Base-by-base conservation (phyloP, 768 basidiomycete genomes). In the Sarcodon aspratus region DNA sequence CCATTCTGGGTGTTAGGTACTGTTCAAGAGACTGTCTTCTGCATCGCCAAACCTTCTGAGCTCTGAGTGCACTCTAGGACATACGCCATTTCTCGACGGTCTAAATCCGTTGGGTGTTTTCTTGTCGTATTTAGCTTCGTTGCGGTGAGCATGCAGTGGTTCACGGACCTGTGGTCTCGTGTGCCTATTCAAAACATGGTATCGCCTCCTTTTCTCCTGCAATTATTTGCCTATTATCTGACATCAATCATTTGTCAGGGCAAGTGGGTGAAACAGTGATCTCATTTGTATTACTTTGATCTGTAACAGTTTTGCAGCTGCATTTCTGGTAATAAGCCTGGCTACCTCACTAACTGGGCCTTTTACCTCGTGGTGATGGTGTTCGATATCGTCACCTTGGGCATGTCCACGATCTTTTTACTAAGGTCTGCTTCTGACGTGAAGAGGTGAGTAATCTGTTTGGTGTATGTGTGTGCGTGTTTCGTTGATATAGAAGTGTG, bases 1-100 rank as follows among this genome's bases (percentile, higher is more conserved):
- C 71, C 7, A 83, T 85, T 48, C 59, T 85, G 36, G 82, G 75
- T 7, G 60, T 80, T 45, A 71, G 81, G 81, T 79, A 59, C 43
- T 27, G 62, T 17, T 3, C 21, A 44, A 10, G 31, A 18, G 15
- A 9, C 4, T 11, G 5, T 36, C 9, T 31, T 17, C 3, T 6
- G 11, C 36, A 6, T 17, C 31, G 9, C 21, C 9, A 34, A 12
- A 32, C 21, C 9, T 4, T 33, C 56, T 80, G 80, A 21, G 45
- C n/a, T 17, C n/a, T 13, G 46, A n/a, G 50, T 72, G 9, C 9
- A 13, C 21, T 27, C 21, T 42, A 42, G 40, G 40, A 42, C 40
- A 42, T 13, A 42, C 27, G 40, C 9, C 1, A 42, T 42, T 2
- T 15, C 9, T 27, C 17, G 40, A 17, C 7, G 40, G 13, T 17